Conservation (phyloP, 768 basidiomycete species). For the Thelephora ganbajun region DNA sequence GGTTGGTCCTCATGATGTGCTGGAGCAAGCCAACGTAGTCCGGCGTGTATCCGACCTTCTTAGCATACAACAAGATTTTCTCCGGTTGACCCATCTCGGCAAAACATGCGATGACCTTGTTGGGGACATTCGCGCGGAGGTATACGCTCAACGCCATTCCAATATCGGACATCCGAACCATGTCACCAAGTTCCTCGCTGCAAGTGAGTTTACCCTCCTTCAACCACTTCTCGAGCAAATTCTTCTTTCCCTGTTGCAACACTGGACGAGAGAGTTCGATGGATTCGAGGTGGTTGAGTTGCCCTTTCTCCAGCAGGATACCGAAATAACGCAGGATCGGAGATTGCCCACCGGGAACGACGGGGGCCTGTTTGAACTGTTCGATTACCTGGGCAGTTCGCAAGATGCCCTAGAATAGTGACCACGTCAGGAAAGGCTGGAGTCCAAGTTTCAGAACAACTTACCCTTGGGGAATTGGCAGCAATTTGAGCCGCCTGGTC, state of each 20-base stretch:
- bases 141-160: slow-evolving; percentile 96
- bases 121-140: slow-evolving; percentile 92
- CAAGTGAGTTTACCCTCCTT: slow-evolving; percentile 99
- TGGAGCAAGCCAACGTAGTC: slow-evolving; percentile 89
- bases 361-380: slow-evolving; percentile 92
- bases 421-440: slow-evolving; percentile 4
- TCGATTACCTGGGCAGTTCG: slow-evolving; percentile 94
- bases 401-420: slow-evolving; percentile 59
- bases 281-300: slow-evolving; percentile 92
- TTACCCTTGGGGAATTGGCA: slow-evolving; percentile 86
- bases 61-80: slow-evolving; percentile 94
- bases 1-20: slow-evolving; percentile 91
- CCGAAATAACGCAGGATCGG: slow-evolving; percentile 99
- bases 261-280: slow-evolving; percentile 94
- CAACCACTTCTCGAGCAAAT: slow-evolving; percentile 95
- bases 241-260: slow-evolving; percentile 89
- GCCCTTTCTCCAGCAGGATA: slow-evolving; percentile 95
- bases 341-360: slow-evolving; percentile 77
- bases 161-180: slow-evolving; percentile 91
- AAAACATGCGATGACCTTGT: slow-evolving; percentile 98
- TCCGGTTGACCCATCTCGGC: slow-evolving; percentile 97
- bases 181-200: slow-evolving; percentile 95
- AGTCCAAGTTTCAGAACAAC: slow-evolving; percentile 10
- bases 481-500: slow-evolving; percentile 95
- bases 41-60: slow-evolving; percentile 90